Evolutionary conservation across 1,284 basidiomycete genomes (phyloP), one percentile per base, ranked within the genome.

Genomic region (Rhodofomes roseus): DNA sequence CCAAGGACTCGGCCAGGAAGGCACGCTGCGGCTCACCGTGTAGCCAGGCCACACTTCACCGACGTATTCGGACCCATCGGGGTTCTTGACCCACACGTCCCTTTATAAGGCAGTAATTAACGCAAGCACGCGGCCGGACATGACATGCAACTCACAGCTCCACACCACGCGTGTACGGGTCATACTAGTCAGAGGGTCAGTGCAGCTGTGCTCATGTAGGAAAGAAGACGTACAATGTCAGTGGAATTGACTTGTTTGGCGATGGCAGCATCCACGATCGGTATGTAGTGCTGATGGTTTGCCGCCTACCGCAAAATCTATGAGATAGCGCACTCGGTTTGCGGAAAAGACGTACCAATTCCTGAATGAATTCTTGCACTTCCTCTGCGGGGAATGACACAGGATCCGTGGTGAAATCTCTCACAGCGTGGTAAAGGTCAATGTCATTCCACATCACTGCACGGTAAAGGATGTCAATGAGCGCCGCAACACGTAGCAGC

Each of bases 381-480:
- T 89, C 83, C 12, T 81, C 78, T 5, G 68, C 74, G 6, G 87
- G 84, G 75, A 84, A 91, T 40, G 78, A 81, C 25, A 84, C 77
- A 14, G 87, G 87, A 67, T 89, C 87, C 12, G 81, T 76, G 8
- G 88, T 90, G 64, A 91, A 90, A 71, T 88, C 87, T 8, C 87
- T 79, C 54, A 81, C 76, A 29, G 82, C 80, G 63, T 88, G 83
- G 64, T 86, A 89, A 57, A 89, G 65, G 72, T 92, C 89, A 61
- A 91, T 90, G 65, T 91, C 89, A 66, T 87, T 90, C 89, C 89
- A 91, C 78, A 86, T 86, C 48, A 83, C 84, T 85, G 54, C 18
- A 50, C 23, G 20, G 29, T 63, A 54, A 36, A 29, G 9, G 46
- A 29, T 25, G 46, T 60, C 43, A 62, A 40, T 48, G 56, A 50